These are phyloP conservation scores for Phoma sp. DNA, from an alignment of 2,329 filamentous ascomycete genomes.

Conservation along the genomic window DNA sequence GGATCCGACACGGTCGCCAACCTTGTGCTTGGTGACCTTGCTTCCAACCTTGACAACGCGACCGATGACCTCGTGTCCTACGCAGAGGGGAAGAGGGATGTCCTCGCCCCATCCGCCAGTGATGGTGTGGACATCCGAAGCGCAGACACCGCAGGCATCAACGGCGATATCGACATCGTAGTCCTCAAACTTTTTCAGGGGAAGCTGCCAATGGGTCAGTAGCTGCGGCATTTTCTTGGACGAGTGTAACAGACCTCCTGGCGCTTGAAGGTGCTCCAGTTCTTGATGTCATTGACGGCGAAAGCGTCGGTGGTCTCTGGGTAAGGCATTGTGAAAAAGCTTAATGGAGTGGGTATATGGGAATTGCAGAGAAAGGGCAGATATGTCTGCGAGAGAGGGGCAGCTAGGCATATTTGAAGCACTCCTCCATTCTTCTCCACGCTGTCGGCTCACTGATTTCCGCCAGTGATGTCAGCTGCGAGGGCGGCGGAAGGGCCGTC, in stretches of 20 bases:
- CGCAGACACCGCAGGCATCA: slow-evolving; percentile 62
- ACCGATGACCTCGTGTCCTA: slow-evolving; percentile 67
- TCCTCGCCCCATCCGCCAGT: slow-evolving; percentile 68
- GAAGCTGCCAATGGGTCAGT: slow-evolving; percentile 61
- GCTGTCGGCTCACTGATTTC: slow-evolving; percentile 34
- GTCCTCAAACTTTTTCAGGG: slow-evolving; percentile 84
- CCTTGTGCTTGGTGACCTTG: slow-evolving; percentile 57
- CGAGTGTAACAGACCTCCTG: slow-evolving; percentile 52
- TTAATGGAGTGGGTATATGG: slow-evolving; percentile 8
- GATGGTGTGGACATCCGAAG: slow-evolving; percentile 57
- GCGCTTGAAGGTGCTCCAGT: slow-evolving; percentile 65
- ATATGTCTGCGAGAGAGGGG: slow-evolving; percentile 27
- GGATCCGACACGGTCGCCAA: slow-evolving; percentile 55
- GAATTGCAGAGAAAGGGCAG: neutral
- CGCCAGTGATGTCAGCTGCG: slow-evolving; percentile 44
- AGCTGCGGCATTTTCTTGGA: neutral
- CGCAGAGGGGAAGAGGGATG: slow-evolving; percentile 66
- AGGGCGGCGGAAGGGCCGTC: slow-evolving; percentile 17
- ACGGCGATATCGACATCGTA: slow-evolving; percentile 89
- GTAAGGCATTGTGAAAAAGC: slow-evolving; percentile 53
- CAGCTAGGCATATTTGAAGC: slow-evolving; percentile 35
- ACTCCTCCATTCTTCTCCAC: slow-evolving; percentile 23
- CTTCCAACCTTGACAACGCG: slow-evolving; percentile 57
- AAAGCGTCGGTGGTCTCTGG: slow-evolving; percentile 59
- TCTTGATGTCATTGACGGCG: slow-evolving; percentile 62